Base-by-base conservation (phyloP, 305 asterid species). In the Ilex paraguariensis region DNA sequence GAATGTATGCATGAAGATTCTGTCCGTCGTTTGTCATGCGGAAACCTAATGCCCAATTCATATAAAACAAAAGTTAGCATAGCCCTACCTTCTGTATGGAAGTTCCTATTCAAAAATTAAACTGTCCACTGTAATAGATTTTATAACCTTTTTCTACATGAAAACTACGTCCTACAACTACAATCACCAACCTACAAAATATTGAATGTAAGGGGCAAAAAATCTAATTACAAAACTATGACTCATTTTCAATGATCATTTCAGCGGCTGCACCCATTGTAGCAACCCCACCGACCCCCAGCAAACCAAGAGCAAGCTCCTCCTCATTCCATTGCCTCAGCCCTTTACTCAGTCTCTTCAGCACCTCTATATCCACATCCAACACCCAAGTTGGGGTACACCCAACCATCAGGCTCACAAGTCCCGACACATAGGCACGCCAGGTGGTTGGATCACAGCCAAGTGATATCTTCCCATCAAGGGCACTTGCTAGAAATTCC, bases 261-360 rank as follows among this genome's bases (percentile, higher is more conserved):
- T 90, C 88, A 70, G 95, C 96, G 57, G 98, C 98, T 42, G 89
- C 74, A 57, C 87, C 95, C 93, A 92, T 87, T 31, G 90, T 73
- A 16, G 82, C 79, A 66, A 78, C 54, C 52, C 97, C 97, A 10
- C 97, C 94, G 55, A 66, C 85, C 48, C 82, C 82, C 4, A 92
- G 87, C 79, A 92, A 70, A 55, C 95, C 87, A 54, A 92, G 70
- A 45, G 98, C 95, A 40, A 92, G 95, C 70, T 84, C 95, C 65
- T 78, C 87, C 78, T 89, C 97, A 31, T 84, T 75, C 93, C 91
- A 83, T 56, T 68, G 79, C 64, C 82, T 76, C 75, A 92, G 75
- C 51, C 97, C 98, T 56, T 60, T 69, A 61, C 96, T 75, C 48
- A 92, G 80, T 56, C 87, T 80, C 62, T 73, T 77, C 83, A 90